Percentiles rank a stretch among this genome's conserved stretches.
phyloP scores from a whole-genome alignment of 148 eudicot species.

The Camellia sinensis region DNA sequence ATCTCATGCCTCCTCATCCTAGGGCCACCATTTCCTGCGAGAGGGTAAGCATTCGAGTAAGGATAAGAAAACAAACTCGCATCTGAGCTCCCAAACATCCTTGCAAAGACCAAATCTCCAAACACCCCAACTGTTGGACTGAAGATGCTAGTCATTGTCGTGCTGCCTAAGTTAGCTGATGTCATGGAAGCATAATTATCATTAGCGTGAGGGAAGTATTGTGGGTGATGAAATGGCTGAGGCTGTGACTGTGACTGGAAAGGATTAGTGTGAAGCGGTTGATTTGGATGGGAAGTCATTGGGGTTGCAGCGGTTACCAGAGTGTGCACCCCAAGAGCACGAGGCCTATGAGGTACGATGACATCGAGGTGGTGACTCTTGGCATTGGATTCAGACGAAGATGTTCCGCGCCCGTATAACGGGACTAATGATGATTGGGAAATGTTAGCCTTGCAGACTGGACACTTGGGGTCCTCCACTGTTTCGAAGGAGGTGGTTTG shows the following conservation, averaged over 20 bases:
- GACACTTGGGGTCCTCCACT: conserved; percentile 52
- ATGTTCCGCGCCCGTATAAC: conserved; percentile 57
- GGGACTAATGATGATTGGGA: conserved; percentile 70
- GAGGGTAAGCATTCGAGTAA: conserved; percentile 39
- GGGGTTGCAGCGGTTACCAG: conserved; percentile 13
- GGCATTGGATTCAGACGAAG: conserved; percentile 32
- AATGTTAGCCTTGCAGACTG: conserved; percentile 73
- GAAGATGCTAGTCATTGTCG: conserved; percentile 38
- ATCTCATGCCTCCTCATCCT: conserved; percentile 76
- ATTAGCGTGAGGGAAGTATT: conserved; percentile 28
- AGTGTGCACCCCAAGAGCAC: conserved; percentile 30
- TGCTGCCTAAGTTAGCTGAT: conserved; percentile 32
- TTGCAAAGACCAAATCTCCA: conserved; percentile 66
- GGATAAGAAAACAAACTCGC: conserved; percentile 49
- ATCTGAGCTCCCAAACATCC: conserved; percentile 60
- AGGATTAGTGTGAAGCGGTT: conserved; percentile 27
- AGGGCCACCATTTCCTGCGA: conserved; percentile 28
- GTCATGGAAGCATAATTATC: conserved; percentile 33
- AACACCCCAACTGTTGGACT: conserved; percentile 63
- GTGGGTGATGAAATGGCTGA: conserved; percentile 33
- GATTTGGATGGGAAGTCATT: conserved; percentile 19
- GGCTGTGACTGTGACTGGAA: conserved; percentile 26
- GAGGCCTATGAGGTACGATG: conserved; percentile 60
- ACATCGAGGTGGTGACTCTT: conserved; percentile 31
- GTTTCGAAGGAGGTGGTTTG: conserved; percentile 48